Evolutionary conservation across 1,284 basidiomycete genomes (phyloP), one percentile per base, ranked within the genome.

Genomic region (Ganoderma sp.): DNA sequence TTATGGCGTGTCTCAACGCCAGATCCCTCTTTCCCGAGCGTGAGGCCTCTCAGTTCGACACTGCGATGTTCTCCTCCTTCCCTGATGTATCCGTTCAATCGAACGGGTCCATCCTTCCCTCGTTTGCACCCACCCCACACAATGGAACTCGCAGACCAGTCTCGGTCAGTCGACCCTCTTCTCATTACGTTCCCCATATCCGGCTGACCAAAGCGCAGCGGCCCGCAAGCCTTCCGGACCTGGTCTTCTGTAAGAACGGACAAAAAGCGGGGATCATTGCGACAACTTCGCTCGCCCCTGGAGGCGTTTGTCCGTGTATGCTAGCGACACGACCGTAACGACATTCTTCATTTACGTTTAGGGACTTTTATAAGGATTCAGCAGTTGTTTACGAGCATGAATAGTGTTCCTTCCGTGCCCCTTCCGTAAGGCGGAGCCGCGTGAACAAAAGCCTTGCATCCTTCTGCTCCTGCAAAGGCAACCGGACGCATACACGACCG

Each of bases 1-100:
- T 73, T 63, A 65, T 73, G 63, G 72, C 72, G 28, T 69, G 69
- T 32, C 64, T 73, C 25, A 73, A 73, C 61, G 72, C 70, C 15
- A 52, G 72, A 32, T 63, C 66, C 45, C 64, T 72, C 45, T 66
- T 70, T 54, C 59, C 66, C 8, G 69, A 57, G 2, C 61, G 67
- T 2, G 58, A 63, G 32, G 64, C 34, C 37, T 69, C 71, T 50
- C 64, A 66, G 48, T 54, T 45, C 52, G 70, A 73, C 57, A 69
- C 67, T 5, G 72, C 68, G 7, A 66, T 73, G 9, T 73, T 73
- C 56, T 68, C 72, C 3, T 69, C 72, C 15, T 68, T 69, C 22
- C 72, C 70, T 6, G 70, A 73, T 64, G 58, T 73, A 32, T 73
- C 71, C 19, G 68, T 71, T 32, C 67, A 65, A 28, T 73, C 71